phyloP scores from a whole-genome alignment of 441 rosid species.

The Croton setiger region DNA sequence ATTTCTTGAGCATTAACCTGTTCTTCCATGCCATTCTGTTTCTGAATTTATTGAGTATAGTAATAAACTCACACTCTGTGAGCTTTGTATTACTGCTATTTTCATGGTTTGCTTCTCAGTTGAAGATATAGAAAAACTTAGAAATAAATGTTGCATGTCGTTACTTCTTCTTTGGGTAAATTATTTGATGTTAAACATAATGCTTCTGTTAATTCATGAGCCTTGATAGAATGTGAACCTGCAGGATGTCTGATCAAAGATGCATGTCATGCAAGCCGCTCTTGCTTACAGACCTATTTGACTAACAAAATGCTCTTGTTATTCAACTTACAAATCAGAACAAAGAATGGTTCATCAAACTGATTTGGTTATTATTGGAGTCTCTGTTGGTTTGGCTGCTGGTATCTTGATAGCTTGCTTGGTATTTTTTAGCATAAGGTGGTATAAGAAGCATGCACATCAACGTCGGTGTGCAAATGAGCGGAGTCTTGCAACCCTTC shows the following conservation, averaged over 20 bases:
- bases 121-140: neutral
- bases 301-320: slow-evolving; percentile 40
- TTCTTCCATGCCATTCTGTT: neutral
- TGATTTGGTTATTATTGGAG: slow-evolving; percentile 59
- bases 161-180: neutral
- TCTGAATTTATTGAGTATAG: neutral
- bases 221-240: slow-evolving; percentile 19
- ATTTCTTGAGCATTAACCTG: neutral
- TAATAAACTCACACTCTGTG: neutral
- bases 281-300: too few relatives aligned
- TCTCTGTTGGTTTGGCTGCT: slow-evolving; percentile 71
- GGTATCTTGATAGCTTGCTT: slow-evolving; percentile 72
- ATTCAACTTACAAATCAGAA: slow-evolving; percentile 32
- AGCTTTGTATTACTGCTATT: neutral
- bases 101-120: neutral
- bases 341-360: slow-evolving; percentile 48
- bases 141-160: neutral
- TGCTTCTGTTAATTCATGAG: slow-evolving; percentile 13
- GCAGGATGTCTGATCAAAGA: slow-evolving; percentile 23
- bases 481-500: slow-evolving; percentile 52
- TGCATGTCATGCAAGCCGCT: too few relatives aligned
- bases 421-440: slow-evolving; percentile 52
- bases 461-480: slow-evolving; percentile 50
- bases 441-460: slow-evolving; percentile 58
- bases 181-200: slow-evolving; percentile 2